A percentile compares a stretch with the other conserved stretches of the same genome.
Evolutionary conservation across 148 eudicot genomes (phyloP).

Genomic region (Fallopia convolvulus): DNA sequence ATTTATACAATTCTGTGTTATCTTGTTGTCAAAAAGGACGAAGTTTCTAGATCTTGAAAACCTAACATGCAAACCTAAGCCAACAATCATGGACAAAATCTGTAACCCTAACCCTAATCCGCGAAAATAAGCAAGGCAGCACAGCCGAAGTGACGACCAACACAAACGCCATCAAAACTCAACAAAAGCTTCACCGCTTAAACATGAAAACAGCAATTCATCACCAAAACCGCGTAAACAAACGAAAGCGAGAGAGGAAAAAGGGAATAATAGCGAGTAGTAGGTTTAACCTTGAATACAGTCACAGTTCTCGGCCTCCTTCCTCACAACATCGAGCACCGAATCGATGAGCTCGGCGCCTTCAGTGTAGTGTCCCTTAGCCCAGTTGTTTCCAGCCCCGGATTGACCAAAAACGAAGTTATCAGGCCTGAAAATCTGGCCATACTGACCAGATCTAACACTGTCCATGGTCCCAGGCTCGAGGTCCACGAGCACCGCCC

Average conservation of each 20-base stretch:
- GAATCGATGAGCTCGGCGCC: conserved; percentile 14
- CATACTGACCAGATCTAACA: conserved; percentile 12
- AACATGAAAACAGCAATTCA: not conserved
- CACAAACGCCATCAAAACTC: not conserved
- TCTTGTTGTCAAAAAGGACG: not conserved
- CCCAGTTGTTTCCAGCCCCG: conserved; percentile 16
- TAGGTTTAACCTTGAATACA: conserved; percentile 3
- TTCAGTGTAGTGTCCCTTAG: conserved; percentile 14
- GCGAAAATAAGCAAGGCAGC: not conserved
- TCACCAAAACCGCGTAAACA: not conserved
- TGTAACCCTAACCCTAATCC: not conserved
- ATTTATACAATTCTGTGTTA: not conserved
- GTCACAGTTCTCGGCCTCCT: conserved; percentile 16
- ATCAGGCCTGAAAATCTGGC: conserved; percentile 15
- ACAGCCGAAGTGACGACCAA: not conserved
- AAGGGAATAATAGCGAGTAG: not conserved
- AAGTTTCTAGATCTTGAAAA: not conserved
- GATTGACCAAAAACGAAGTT: conserved; percentile 15
- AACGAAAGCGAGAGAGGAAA: not conserved
- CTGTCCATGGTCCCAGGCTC: conserved; percentile 16
- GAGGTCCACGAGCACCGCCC: conserved; percentile 15
- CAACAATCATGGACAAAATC: not conserved
- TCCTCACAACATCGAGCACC: conserved; percentile 15
- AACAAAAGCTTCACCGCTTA: not conserved
- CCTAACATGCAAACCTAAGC: not conserved